phyloP scores from a whole-genome alignment of 345 rosid genomes.

The Aquilaria malaccensis region DNA sequence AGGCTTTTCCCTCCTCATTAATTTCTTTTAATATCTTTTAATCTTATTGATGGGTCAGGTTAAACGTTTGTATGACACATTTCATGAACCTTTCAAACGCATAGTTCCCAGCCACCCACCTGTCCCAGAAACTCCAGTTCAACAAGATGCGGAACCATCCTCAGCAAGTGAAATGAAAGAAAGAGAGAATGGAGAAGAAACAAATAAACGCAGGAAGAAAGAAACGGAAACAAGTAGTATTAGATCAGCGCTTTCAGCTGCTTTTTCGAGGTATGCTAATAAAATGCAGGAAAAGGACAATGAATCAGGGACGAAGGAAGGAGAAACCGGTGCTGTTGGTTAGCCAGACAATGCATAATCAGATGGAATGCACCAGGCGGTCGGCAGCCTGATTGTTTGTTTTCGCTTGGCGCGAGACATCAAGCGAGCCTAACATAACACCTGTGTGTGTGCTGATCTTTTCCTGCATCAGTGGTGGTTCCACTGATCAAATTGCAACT shows the following conservation, averaged over 20 bases:
- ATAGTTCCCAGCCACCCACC: constrained; percentile 34
- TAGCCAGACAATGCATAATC: constrained; percentile 11
- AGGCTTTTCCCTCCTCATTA: background rate
- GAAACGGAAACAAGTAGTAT: constrained; percentile 57
- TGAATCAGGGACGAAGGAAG: constrained; percentile 14
- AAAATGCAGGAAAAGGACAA: constrained; percentile 28
- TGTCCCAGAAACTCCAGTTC: constrained; percentile 35
- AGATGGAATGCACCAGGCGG: too few species aligned
- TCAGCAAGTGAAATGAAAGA: constrained; percentile 33
- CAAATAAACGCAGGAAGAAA: constrained; percentile 41
- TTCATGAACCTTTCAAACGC: constrained; percentile 95
- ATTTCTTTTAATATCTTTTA: background rate
- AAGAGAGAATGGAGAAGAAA: constrained; percentile 33
- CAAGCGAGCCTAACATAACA: too few species aligned
- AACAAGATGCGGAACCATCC: constrained; percentile 27
- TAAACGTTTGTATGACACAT: constrained; percentile 79
- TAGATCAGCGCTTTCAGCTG: constrained; percentile 69
- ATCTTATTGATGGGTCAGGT: constrained; percentile 39
- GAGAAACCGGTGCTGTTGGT: constrained; percentile 19
- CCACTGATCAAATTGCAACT: too few species aligned
- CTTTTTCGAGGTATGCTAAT: constrained; percentile 57
- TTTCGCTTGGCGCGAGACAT: too few species aligned
- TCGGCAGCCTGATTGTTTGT: too few species aligned
- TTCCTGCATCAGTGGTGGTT: too few species aligned
- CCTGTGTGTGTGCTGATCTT: too few species aligned